Evolutionary conservation across 2,329 filamentous ascomycete genomes (phyloP), one percentile per base, ranked within the genome.

Genomic region (Phyllosticta citrichinensis): DNA sequence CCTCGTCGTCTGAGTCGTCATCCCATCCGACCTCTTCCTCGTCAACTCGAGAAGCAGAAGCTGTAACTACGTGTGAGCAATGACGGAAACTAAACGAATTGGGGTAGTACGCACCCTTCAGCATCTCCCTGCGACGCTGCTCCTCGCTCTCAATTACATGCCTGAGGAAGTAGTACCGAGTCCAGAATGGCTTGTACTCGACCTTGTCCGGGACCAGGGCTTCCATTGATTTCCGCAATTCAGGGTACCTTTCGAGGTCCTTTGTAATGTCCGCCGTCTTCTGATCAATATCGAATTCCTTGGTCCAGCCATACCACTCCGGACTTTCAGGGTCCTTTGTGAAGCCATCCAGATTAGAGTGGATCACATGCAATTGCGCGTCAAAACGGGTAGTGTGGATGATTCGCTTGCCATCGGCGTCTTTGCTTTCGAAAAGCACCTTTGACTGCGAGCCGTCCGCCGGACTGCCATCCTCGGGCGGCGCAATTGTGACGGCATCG

Each of bases 331-430:
- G 91, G 69, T 97, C 91, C 70, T 88, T 88, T 60, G 84, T 83
- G 74, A 97, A 96, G 67, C 69, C 89, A 64, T 94, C 88, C 50
- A 86, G 74, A 20, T 86, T 88, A 4, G 90, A 92, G 74, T 99
- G 94, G 63, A 99, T 92, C 35, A 96, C 91, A 71, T 99, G 93
- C 64, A 99, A 79, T 75, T 97, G 94, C 0, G 94, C 94, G 70
- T 99, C 94, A 71, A 97, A 93, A 63, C 94, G 83, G 57, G 91
- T 96, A 1, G 91, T 89, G 73, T 99, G 94, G 65, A 97, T 96
- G 17, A 97, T 91, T 60, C 94, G 83, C 79, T 94, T 97, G 25
- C 92, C 93, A 56, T 83, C 83, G 5, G 88, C 85, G 74, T 97
- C 93, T 73, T 93, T 96, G 70, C 90, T 96, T 77, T 97, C 94